Evolutionary conservation across 2,329 filamentous ascomycete genomes (phyloP), one percentile per base, ranked within the genome.

Genomic region (Fusarium dimerum): DNA sequence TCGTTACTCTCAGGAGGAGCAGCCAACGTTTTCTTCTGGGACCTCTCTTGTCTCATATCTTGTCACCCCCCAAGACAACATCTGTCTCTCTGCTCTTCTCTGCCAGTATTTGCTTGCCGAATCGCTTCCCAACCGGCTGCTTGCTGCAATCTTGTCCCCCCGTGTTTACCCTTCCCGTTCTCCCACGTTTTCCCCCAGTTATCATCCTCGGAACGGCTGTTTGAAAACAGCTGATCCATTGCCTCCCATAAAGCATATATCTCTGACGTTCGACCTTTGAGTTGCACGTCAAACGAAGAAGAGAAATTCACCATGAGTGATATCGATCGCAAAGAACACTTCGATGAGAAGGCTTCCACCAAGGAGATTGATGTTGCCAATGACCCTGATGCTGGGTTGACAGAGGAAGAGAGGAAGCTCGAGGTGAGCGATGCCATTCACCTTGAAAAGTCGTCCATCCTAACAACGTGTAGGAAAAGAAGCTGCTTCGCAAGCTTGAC

Each of bases 401-500:
- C 78, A 39, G 79, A 80, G 1, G 84, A 83, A 56, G 87, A 90
- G 66, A 79, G 74, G 58, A 80, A 79, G 26, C 78, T 72, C 45
- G 80, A 84, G 63, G 87, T 89, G 72, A 57, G 81, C 71, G 16
- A 17, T n/a, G 47, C 40, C 34, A 38, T 2, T 45, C 30, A 48
- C 11, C 15, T 26, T 26, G 20, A 26, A 26, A 7, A 5, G 20
- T 26, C 20, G 20, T 26, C 7, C 20, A 26, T 26, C 45, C 50
- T 65, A 17, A 65, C 45, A 20, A 26, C 3, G 40, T 36, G 45
- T 51, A 88, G 85, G 85, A 88, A 59, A 79, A 78, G 54, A 81
- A 79, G 61, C 72, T 88, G 2, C 64, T 88, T 10, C 78, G 84
- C 66, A 87, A 82, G 66, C 74, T 88, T 17, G 85, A 88, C 63